Base-by-base conservation (phyloP, 148 eudicot species). In the Arbutus unedo region DNA sequence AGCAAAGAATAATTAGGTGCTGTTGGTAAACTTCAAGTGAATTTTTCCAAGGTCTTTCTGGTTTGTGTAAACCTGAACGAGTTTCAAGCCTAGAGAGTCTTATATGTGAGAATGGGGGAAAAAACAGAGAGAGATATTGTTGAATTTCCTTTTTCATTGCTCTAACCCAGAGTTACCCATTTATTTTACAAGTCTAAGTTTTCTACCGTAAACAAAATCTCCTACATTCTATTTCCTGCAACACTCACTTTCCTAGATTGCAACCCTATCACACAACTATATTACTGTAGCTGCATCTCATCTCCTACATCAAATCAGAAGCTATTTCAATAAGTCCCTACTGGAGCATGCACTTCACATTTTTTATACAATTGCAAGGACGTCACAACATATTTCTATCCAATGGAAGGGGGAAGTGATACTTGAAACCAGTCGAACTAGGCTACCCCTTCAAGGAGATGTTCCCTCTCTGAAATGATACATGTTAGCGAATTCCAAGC, bases 401-500 rank as follows among this genome's bases (percentile, higher is more conserved):
- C 43, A 66, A 31, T 25, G 71, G 71, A 25, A 23, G 71, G 43
- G 66, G 41, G 71, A 66, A 10, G 41, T 23, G 70, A 64, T 25
- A 64, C 0, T 64, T 64, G 41, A 66, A 66, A 66, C 43, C 71
- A 3, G 71, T 9, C 15, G 2, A 66, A 8, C 5, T 23, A 62
- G 14, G 68, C 38, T 23, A 62, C 15, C 11, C 4, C n/a, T 79
- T 81, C 83, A 81, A 68, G 83, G 77, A 76, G 86, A 81, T 81
- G 60, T 4, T 11, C 45, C 18, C n/a, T 76, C 11, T 31, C 50
- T 68, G 77, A 54, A 56, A 54, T 48, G 91, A 85, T 94, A 93
- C 98, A 96, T 94, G 67, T 89, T 91, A 48, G 99, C 97, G 78
- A 96, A 96, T 49, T 83, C 93, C 88, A 94, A 79, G 83, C 99